These are phyloP conservation scores for Leishmania mexicana DNA, from an alignment of 208 protist genomes.

Conservation along the genomic window DNA sequence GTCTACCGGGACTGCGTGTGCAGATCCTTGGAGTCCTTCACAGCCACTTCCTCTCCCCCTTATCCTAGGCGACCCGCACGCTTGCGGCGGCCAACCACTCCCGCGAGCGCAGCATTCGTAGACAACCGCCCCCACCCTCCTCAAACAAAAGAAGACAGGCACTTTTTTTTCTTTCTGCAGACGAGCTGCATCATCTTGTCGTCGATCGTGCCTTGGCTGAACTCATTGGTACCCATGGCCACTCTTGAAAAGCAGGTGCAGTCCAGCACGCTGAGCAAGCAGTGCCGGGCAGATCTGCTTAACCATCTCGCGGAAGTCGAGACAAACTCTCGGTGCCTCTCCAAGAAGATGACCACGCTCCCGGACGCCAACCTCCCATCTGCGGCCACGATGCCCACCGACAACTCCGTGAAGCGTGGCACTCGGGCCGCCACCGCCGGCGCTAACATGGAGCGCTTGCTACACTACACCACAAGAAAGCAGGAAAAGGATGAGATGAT, in stretches of 20 bases:
- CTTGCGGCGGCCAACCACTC: background rate
- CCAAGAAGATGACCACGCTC: slow-evolving; percentile 56
- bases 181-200: background rate
- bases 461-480: slow-evolving; percentile 34
- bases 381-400: slow-evolving; percentile 38
- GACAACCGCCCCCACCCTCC: background rate
- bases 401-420: slow-evolving; percentile 32
- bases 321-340: slow-evolving; percentile 49
- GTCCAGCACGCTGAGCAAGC: slow-evolving; percentile 55
- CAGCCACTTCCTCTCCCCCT: too few relatives aligned
- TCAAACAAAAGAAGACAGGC: background rate
- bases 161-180: background rate
- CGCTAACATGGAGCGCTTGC: slow-evolving; percentile 17
- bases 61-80: background rate
- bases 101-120: background rate
- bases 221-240: slow-evolving; percentile 36
- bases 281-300: slow-evolving; percentile 74
- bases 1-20: background rate
- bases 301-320: slow-evolving; percentile 69
- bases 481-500: slow-evolving; percentile 24
- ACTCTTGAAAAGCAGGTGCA: slow-evolving; percentile 69
- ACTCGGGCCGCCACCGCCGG: slow-evolving; percentile 5
- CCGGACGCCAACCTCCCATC: slow-evolving; percentile 49
- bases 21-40: background rate
- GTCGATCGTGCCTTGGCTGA: background rate